Evolutionary conservation across 2,329 filamentous ascomycete species (phyloP).

Genomic region (Phialophora tarda): DNA sequence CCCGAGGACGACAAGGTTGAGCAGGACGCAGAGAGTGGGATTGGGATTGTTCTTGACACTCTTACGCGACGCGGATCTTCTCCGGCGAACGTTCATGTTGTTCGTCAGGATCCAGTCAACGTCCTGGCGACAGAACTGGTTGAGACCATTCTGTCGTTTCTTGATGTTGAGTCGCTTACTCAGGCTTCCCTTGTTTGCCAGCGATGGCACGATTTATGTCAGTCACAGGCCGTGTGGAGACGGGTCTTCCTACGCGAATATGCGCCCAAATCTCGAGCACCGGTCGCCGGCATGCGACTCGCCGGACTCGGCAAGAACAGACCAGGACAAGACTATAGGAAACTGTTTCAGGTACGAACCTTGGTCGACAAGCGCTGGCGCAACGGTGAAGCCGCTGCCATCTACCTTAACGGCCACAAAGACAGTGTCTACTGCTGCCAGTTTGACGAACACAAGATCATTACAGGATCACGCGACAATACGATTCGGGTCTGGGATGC

Average conservation of each 20-base stretch:
- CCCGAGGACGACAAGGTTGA: slow-evolving; percentile 40
- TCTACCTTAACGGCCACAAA: slow-evolving; percentile 90
- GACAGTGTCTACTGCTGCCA: slow-evolving; percentile 98
- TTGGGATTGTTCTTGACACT: slow-evolving; percentile 50
- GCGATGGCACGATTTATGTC: slow-evolving; percentile 61
- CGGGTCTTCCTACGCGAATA: slow-evolving; percentile 65
- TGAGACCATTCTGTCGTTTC: slow-evolving; percentile 63
- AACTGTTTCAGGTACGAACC: slow-evolving; percentile 78
- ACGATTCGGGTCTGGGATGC: slow-evolving; percentile 97
- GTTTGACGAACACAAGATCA: slow-evolving; percentile 98
- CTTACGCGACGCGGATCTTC: slow-evolving; percentile 47
- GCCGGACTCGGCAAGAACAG: slow-evolving; percentile 59
- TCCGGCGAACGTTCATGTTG: slow-evolving; percentile 45
- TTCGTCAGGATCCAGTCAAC: slow-evolving; percentile 59
- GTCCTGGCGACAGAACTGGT: slow-evolving; percentile 65
- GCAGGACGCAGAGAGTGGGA: slow-evolving; percentile 56
- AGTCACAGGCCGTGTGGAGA: slow-evolving; percentile 66
- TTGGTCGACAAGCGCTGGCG: slow-evolving; percentile 81
- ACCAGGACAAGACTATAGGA: slow-evolving; percentile 79
- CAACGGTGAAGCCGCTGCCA: slow-evolving; percentile 74
- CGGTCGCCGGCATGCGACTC: slow-evolving; percentile 24
- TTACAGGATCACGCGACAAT: slow-evolving; percentile 92
- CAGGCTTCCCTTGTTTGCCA: slow-evolving; percentile 62
- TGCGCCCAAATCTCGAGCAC: slow-evolving; percentile 40
- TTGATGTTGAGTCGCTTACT: slow-evolving; percentile 63